A percentile compares a stretch with the other conserved stretches of the same genome.
These are phyloP conservation scores for Cyberlindnera bimundalis DNA, from an alignment of 805 yeast genomes.

Conservation along the genomic window DNA sequence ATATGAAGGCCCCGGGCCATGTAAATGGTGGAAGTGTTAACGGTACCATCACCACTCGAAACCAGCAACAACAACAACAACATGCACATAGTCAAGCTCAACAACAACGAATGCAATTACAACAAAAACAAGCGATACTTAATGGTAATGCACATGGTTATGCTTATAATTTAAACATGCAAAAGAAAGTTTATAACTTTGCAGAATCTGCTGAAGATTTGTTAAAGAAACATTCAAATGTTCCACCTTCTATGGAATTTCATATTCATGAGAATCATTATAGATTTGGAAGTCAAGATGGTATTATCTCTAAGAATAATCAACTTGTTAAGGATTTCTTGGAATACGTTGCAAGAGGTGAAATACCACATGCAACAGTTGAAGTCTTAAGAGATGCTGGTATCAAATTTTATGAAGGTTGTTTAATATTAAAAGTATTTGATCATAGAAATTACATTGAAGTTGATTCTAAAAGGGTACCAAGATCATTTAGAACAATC, in stretches of 20 bases:
- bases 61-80: slow-evolving; percentile 23
- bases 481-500: slow-evolving; percentile 73
- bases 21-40: slow-evolving; percentile 9
- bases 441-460: slow-evolving; percentile 64
- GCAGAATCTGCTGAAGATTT: slow-evolving; percentile 72
- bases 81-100: slow-evolving; percentile 23
- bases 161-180: slow-evolving; percentile 22
- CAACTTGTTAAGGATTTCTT: slow-evolving; percentile 77
- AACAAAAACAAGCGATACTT: slow-evolving; percentile 29
- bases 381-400: slow-evolving; percentile 89
- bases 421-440: slow-evolving; percentile 77
- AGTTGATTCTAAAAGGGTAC: slow-evolving; percentile 30
- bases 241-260: slow-evolving; percentile 79
- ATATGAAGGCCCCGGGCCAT: slow-evolving; percentile 16
- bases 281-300: slow-evolving; percentile 88
- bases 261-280: slow-evolving; percentile 91
- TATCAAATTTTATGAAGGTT: slow-evolving; percentile 83
- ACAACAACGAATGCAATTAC: slow-evolving; percentile 26
- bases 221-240: slow-evolving; percentile 68
- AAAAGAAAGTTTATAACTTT: slow-evolving; percentile 48
- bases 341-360: slow-evolving; percentile 73
- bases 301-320: slow-evolving; percentile 76
- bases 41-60: slow-evolving; percentile 16
- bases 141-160: slow-evolving; percentile 30
- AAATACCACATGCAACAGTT: slow-evolving; percentile 83